phyloP scores from a whole-genome alignment of 495 filamentous ascomycete genomes.

The Hypoxylon lienhwacheense region DNA sequence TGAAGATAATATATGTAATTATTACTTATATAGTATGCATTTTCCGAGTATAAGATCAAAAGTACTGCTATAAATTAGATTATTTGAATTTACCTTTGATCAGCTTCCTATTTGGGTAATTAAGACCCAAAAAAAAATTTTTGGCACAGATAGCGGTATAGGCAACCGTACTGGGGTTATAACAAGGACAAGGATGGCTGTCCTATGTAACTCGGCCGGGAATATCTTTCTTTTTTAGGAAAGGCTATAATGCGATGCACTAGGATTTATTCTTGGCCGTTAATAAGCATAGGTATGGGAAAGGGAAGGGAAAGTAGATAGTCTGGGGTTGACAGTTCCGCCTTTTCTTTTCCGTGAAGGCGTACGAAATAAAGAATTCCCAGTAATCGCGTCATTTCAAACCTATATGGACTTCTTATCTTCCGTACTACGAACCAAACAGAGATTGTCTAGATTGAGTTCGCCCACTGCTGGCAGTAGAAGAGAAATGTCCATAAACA shows the following conservation, averaged over 20 bases:
- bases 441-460: no score
- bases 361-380: neutral
- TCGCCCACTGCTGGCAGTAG: no score
- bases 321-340: slow-evolving; percentile 30
- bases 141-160: no score
- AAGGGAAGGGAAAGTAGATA: slow-evolving; percentile 23
- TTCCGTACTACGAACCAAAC: no score
- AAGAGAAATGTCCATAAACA: no score
- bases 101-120: no score
- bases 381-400: slow-evolving; percentile 9
- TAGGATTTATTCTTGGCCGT: slow-evolving; percentile 17
- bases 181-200: slow-evolving; percentile 8
- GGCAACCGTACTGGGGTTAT: slow-evolving; percentile 22
- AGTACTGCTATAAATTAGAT: no score
- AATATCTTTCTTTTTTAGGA: slow-evolving; percentile 15
- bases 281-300: slow-evolving; percentile 13
- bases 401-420: slow-evolving; percentile 4
- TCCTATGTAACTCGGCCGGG: slow-evolving; percentile 19
- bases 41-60: no score
- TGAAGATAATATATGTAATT: no score
- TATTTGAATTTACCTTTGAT: no score
- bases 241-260: slow-evolving; percentile 23
- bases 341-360: slow-evolving; percentile 7
- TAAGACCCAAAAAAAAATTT: no score
- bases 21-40: no score